Base-by-base conservation (phyloP, 1,284 basidiomycete genomes). In the Earliella scabrosa region DNA sequence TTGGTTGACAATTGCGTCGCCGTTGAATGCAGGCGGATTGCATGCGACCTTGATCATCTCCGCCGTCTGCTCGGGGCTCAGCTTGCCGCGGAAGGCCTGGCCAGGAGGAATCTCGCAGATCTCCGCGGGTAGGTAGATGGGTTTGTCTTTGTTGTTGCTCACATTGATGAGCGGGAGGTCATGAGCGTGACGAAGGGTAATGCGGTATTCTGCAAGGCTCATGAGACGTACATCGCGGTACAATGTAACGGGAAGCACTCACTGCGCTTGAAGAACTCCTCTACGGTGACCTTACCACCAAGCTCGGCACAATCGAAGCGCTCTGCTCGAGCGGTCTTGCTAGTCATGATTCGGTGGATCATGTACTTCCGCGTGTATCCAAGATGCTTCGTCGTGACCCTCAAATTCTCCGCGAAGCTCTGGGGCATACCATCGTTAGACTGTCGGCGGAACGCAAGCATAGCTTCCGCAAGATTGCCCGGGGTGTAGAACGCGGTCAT, bases 401-500 rank as follows among this genome's bases (percentile, higher is more conserved):
- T 83, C 56, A 90, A 73, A 53, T 74, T 81, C 29, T 78, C 77
- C 2, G 75, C 73, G 60, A 90, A 80, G 2, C 72, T 66, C 1
- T 65, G 74, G 0, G 78, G 83, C 73, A 82, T 77, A 0, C 73
- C 80, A 0, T 81, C 83, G 1, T 65, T 61, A 0, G 82, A 77
- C 14, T 71, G 65, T 3, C 56, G 59, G 6, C 66, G 59, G 62
- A 87, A 90, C 3, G 73, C 75, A 2, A 71, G 21, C 52, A 91
- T 75, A 0, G 82, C 79, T 0, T 85, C 72, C 1, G 80, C 83
- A 4, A 90, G 75, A 52, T 84, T 87, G 0, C 85, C 85, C 0
- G 85, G 81, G 5, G 74, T 70, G 56, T 90, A 81, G 66, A 92
- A 92, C 0, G 87, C 87, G 0, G 86, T 82, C 81, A 87, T 87